These are phyloP conservation scores for Leptodontidium sp. DNA, from an alignment of 2,329 filamentous ascomycete species.

Conservation along the genomic window DNA sequence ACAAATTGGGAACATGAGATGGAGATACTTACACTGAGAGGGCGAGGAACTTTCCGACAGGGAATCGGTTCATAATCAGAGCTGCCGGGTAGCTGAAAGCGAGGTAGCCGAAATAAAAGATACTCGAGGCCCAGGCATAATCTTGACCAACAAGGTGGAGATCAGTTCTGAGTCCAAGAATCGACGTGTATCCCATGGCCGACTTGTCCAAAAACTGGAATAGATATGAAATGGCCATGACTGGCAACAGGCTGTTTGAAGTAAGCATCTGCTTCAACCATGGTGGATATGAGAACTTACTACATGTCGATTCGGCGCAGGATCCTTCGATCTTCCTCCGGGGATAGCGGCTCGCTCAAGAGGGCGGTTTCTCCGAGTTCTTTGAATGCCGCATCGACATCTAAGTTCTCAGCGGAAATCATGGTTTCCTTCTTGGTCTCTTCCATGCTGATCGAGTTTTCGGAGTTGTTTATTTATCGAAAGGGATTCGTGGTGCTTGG, in stretches of 20 bases:
- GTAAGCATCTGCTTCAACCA: not conserved
- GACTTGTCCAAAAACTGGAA: conserved; percentile 49
- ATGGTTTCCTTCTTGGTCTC: not conserved
- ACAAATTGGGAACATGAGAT: not conserved
- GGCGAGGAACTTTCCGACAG: conserved; percentile 47
- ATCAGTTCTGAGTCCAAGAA: conserved; percentile 58
- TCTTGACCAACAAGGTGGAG: conserved; percentile 54
- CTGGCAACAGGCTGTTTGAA: conserved; percentile 29
- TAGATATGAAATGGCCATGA: conserved; percentile 31
- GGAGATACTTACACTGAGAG: conserved; percentile 21
- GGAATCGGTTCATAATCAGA: conserved; percentile 45
- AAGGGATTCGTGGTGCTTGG: not conserved
- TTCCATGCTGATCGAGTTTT: not conserved
- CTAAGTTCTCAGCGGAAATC: not conserved
- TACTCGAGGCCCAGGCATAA: conserved; percentile 53
- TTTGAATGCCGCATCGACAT: not conserved
- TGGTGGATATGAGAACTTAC: conserved; percentile 2
- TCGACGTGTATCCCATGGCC: conserved; percentile 60
- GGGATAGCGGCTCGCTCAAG: not conserved
- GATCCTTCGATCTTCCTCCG: conserved; percentile 23
- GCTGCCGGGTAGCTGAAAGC: conserved; percentile 46
- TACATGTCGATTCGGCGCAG: conserved; percentile 29
- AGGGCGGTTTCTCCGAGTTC: not conserved
- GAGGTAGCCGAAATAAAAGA: conserved; percentile 46
- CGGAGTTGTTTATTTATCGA: not conserved